phyloP scores from a whole-genome alignment of 768 basidiomycete species.

The Leccinum imitatum region DNA sequence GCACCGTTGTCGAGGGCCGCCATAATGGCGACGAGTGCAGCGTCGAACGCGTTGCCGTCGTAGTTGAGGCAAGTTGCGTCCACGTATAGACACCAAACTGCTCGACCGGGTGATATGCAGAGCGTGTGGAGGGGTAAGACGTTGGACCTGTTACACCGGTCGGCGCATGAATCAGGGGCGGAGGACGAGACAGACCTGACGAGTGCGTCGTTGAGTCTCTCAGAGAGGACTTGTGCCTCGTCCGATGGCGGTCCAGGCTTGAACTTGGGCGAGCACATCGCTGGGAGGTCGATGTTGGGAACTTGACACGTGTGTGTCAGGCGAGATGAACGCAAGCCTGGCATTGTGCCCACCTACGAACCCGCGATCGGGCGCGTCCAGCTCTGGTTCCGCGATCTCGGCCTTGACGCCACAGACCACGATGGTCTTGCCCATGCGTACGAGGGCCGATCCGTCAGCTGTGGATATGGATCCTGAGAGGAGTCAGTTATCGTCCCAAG shows the following conservation, averaged over 20 bases:
- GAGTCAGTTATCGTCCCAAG: background rate
- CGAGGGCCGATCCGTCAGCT: constrained; percentile 89
- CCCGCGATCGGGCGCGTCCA: constrained; percentile 71
- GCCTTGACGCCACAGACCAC: constrained; percentile 96
- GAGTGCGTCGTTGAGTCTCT: constrained; percentile 77
- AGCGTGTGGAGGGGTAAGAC: constrained; percentile 65
- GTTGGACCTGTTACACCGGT: constrained; percentile 49
- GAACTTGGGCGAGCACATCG: constrained; percentile 90
- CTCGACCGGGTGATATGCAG: constrained; percentile 76
- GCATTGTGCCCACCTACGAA: constrained; percentile 62
- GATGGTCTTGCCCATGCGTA: constrained; percentile 89
- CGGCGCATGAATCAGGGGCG: background rate
- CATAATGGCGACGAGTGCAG: constrained; percentile 83
- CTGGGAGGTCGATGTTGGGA: constrained; percentile 92
- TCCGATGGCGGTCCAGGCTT: constrained; percentile 94
- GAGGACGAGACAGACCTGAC: constrained; percentile 48
- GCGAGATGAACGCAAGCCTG: background rate
- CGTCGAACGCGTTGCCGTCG: constrained; percentile 94
- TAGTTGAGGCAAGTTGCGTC: constrained; percentile 97
- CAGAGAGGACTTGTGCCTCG: constrained; percentile 90
- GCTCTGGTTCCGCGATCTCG: constrained; percentile 88
- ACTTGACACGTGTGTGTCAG: constrained; percentile 44
- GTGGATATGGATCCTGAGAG: constrained; percentile 81
- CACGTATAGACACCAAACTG: constrained; percentile 93
- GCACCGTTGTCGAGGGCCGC: constrained; percentile 83